Percentiles rank a stretch among this genome's conserved stretches.
Evolutionary conservation across 106 monocot genomes (phyloP).

Genomic region (Triglochin maritima): DNA sequence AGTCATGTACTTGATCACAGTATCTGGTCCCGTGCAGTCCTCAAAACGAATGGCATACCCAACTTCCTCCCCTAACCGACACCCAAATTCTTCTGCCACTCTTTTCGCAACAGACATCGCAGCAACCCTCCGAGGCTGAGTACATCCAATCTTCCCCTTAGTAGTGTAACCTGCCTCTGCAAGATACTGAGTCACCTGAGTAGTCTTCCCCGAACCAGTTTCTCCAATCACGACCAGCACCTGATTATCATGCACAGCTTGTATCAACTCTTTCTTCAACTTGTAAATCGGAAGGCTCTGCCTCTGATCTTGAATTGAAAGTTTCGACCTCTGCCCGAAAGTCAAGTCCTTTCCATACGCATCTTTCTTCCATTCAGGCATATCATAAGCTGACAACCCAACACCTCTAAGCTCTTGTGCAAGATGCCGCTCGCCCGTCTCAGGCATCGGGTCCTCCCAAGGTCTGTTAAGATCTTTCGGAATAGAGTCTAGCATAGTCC

Average conservation of each 20-base stretch:
- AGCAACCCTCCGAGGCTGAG: slow-evolving; percentile 93
- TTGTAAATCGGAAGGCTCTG: slow-evolving; percentile 92
- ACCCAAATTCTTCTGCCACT: slow-evolving; percentile 98
- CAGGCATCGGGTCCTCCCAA: slow-evolving; percentile 98
- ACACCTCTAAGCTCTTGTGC: slow-evolving; percentile 94
- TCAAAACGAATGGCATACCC: slow-evolving; percentile 97
- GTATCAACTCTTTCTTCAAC: slow-evolving; percentile 85
- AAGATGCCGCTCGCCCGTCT: slow-evolving; percentile 89
- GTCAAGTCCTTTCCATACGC: slow-evolving; percentile 94
- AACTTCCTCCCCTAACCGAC: slow-evolving; percentile 83
- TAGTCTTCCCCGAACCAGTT: slow-evolving; percentile 94
- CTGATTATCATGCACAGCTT: slow-evolving; percentile 90
- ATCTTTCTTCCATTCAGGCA: slow-evolving; percentile 99
- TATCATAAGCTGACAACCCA: slow-evolving; percentile 90
- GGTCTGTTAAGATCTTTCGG: slow-evolving; percentile 96
- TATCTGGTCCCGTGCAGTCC: slow-evolving; percentile 91
- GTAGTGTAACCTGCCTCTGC: slow-evolving; percentile 93
- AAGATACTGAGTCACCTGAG: slow-evolving; percentile 90
- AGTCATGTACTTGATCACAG: slow-evolving; percentile 95
- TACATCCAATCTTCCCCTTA: slow-evolving; percentile 86
- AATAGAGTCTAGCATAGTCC: slow-evolving; percentile 93
- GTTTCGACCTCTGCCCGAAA: slow-evolving; percentile 86
- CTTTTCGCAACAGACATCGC: slow-evolving; percentile 97
- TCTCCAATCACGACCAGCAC: slow-evolving; percentile 92
- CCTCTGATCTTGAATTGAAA: slow-evolving; percentile 89